Evolutionary conservation across 2,329 filamentous ascomycete genomes (phyloP), one percentile per base, ranked within the genome.

Genomic region (Colletotrichum lindemuthianum): DNA sequence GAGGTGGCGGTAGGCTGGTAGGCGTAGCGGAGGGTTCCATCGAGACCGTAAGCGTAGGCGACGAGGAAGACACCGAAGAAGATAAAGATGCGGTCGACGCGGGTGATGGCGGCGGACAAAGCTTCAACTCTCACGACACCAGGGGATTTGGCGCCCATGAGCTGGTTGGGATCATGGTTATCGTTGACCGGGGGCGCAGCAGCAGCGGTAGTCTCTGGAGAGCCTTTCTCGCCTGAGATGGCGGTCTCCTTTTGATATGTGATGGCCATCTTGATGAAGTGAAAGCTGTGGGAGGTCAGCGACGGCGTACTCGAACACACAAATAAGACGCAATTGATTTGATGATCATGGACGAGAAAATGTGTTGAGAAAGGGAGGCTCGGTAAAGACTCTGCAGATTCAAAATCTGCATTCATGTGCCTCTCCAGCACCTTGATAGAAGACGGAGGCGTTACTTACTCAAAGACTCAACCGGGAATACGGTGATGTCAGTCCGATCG

Each of bases 11-110:
- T 73, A 6, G 86, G 79, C 78, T 87, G 85, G 72, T 85, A 87
- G 7, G 81, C 79, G 67, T 81, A 83, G 12, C 87, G 81, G 47
- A 89, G 78, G 1, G 79, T 84, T 32, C 84, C 84, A 67, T 89
- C 87, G 24, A 90, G 78, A 2, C 86, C 84, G 72, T 90, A 91
- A 39, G 82, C 85, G 72, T 89, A 91, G 10, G 87, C 84, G 57
- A 90, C 77, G 37, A 90, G 72, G 72, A 90, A 90, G 67, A 90
- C 79, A 32, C 86, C 80, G 9, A 84, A 70, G 74, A 90, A 90
- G 72, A 91, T 81, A 66, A 81, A 78, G 64, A 86, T 67, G 36
- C 86, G 85, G 71, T 90, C 86, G 12, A 69, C 63, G 4, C 75
- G 66, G 15, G 82, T 86, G 41, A 89, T 81, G 66, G 85, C 80